phyloP scores from a whole-genome alignment of 2,329 filamentous ascomycete genomes.

The Penicillium sp. region DNA sequence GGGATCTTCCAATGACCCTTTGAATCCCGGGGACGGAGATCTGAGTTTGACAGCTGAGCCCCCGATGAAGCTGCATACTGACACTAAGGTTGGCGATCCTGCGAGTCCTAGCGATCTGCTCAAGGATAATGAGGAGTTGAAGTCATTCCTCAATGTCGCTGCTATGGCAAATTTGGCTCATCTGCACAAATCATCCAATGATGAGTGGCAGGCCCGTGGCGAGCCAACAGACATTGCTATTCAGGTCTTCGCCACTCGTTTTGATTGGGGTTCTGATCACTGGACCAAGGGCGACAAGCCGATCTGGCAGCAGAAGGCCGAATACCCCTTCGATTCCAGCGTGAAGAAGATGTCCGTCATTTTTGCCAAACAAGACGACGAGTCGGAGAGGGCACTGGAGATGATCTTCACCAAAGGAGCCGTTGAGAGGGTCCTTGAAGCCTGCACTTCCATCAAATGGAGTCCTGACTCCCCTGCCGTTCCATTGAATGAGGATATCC shows the following conservation, averaged over 20 bases:
- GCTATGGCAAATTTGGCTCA: constrained; percentile 66
- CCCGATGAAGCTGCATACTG: constrained; percentile 33
- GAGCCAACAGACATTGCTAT: constrained; percentile 74
- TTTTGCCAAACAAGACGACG: constrained; percentile 43
- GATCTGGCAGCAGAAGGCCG: constrained; percentile 60
- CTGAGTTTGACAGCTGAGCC: constrained; percentile 41
- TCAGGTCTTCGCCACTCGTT: constrained; percentile 70
- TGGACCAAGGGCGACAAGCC: constrained; percentile 53
- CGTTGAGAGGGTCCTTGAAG: constrained; percentile 66
- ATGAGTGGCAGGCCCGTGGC: constrained; percentile 63
- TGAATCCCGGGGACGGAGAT: constrained; percentile 57
- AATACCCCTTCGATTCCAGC: constrained; percentile 73
- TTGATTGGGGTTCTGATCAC: constrained; percentile 60
- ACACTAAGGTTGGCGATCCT: constrained; percentile 18
- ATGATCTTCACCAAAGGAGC: constrained; percentile 52
- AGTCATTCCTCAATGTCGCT: constrained; percentile 62
- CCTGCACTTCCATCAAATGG: constrained; percentile 57
- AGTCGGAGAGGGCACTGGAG: constrained; percentile 21
- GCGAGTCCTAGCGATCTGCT: constrained; percentile 37
- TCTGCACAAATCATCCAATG: constrained; percentile 56
- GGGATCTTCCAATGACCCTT: constrained; percentile 55
- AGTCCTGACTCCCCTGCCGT: constrained; percentile 37
- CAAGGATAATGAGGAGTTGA: constrained; percentile 49
- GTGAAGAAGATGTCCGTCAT: constrained; percentile 78
- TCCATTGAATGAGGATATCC: constrained; percentile 55